Conservation (phyloP, 345 rosid genomes). For the Acer negundo region DNA sequence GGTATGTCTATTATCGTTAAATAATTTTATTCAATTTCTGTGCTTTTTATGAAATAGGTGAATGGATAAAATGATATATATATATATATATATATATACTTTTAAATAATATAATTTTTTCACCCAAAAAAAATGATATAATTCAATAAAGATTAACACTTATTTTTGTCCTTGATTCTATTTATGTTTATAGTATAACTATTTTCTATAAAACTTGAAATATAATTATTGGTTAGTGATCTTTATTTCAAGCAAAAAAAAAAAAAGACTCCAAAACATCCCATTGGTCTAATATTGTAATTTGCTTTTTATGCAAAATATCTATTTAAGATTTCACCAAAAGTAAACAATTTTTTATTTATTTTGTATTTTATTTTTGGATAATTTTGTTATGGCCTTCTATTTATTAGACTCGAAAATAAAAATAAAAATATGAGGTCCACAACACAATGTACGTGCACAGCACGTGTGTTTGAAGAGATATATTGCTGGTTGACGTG, state of each 20-base stretch:
- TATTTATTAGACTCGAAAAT: not conserved
- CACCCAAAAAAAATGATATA: too few species aligned
- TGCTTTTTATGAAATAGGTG: too few species aligned
- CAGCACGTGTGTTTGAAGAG: not conserved
- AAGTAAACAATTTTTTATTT: not conserved
- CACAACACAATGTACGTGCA: not conserved
- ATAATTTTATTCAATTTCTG: too few species aligned
- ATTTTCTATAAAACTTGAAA: not conserved
- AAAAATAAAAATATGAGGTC: not conserved
- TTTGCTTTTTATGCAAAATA: not conserved
- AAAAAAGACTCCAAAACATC: not conserved
- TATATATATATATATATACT: too few species aligned
- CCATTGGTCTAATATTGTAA: not conserved
- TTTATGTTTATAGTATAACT: not conserved
- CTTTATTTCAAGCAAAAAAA: too few species aligned
- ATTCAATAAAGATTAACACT: too few species aligned
- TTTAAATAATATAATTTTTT: too few species aligned
- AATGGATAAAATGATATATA: too few species aligned
- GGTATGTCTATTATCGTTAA: too few species aligned
- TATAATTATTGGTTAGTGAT: not conserved
- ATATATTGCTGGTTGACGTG: slow-evolving; percentile 11
- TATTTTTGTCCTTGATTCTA: not conserved
- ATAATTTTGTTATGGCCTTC: not conserved
- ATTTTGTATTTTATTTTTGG: not conserved
- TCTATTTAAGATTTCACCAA: not conserved